Evolutionary conservation across 2,329 filamentous ascomycete genomes (phyloP), one percentile per base, ranked within the genome.

Genomic region (Aspergillus brasiliensis): DNA sequence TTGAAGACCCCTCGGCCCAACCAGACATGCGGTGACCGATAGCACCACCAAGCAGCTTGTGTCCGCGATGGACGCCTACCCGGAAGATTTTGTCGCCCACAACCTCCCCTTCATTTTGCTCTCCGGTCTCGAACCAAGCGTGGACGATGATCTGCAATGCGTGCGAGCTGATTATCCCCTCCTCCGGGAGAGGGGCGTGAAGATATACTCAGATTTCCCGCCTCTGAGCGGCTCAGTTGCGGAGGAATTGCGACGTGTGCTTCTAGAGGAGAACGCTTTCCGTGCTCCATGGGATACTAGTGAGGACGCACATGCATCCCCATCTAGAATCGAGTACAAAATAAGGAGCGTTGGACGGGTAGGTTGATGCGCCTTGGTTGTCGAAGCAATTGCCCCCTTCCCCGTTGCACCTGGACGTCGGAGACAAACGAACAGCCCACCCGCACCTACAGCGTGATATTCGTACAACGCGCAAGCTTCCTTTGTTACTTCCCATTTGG

Each of bases 51-150:
- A 69, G 56, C 59, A 65, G 59, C 61, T 60, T 60, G 65, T 68
- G 70, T 72, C 70, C 75, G 71, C 71, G 69, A 81, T 81, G 79
- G 78, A 81, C 67, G 77, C 75, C 62, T 81, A 79, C 64, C 78
- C 79, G 23, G 68, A 75, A 65, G 89, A 89, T 76, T 96, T 93
- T 80, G 82, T 96, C 75, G 86, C 88, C 74, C 92, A 95, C 78
- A 96, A 95, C 78, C 84, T 96, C 69, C 94, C 94, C 37, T 84
- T 97, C 59, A 79, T 98, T 62, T 81, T 96, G 49, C 84, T 96
- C 34, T 92, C 92, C 38, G 95, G 94, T 11, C 83, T 97, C 34
- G 82, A 78, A 71, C 72, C 72, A 66, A 69, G 63, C 8, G 68
- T 60, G 47, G 78, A 76, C 69, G 72, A 69, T 53, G 70, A 72